Evolutionary conservation across 2,329 filamentous ascomycete genomes (phyloP).

Genomic region (Nemania sp.): DNA sequence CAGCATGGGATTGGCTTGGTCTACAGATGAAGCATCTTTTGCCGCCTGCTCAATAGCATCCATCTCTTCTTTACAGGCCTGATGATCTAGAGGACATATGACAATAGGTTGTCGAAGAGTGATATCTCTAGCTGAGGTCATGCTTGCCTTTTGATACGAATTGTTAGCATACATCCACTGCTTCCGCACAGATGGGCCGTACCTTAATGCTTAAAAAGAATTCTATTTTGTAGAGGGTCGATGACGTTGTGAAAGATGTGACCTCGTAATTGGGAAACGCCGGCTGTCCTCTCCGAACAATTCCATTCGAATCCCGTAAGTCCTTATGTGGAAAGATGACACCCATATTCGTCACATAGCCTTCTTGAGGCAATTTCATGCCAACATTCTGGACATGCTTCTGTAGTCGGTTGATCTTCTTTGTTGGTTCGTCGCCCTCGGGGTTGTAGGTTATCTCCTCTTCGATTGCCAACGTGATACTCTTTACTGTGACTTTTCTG

Average conservation of each 20-base stretch:
- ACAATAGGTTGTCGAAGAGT: constrained; percentile 91
- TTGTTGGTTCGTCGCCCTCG: constrained; percentile 93
- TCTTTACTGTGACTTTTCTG: constrained; percentile 90
- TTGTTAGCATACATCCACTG: constrained; percentile 20
- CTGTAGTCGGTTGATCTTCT: constrained; percentile 87
- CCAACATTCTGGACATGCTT: constrained; percentile 86
- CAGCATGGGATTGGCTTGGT: constrained; percentile 92
- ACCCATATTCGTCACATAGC: constrained; percentile 92
- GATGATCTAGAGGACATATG: constrained; percentile 94
- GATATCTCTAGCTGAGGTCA: constrained; percentile 90
- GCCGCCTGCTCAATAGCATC: constrained; percentile 96
- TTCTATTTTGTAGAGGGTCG: constrained; percentile 96
- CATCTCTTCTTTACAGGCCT: constrained; percentile 98
- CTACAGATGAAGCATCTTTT: constrained; percentile 88
- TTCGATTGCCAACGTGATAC: constrained; percentile 93
- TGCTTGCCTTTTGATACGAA: constrained; percentile 73
- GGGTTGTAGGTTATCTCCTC: constrained; percentile 99
- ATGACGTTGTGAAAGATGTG: constrained; percentile 91
- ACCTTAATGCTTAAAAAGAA: constrained; percentile 97
- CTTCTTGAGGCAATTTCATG: constrained; percentile 87
- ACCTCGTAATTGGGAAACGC: constrained; percentile 92
- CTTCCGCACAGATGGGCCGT: constrained; percentile 42
- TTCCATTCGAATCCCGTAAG: constrained; percentile 85
- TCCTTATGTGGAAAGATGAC: constrained; percentile 93
- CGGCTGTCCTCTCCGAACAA: constrained; percentile 84